phyloP scores from a whole-genome alignment of 345 rosid genomes.

The Garcia nutans region DNA sequence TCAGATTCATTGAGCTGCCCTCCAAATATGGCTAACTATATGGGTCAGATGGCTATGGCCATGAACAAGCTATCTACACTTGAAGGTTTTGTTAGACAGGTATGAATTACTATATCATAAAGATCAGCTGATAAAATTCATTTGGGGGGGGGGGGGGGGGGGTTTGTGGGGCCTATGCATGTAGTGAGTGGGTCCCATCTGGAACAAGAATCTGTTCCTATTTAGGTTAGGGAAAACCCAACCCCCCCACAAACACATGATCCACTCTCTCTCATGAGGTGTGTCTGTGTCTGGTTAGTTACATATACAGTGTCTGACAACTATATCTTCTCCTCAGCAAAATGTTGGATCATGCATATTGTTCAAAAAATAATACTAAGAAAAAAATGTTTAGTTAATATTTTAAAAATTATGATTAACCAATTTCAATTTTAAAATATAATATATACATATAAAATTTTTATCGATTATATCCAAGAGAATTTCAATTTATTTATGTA shows the following conservation, averaged over 20 bases:
- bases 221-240: conserved; percentile 35
- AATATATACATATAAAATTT: no score
- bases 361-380: no score
- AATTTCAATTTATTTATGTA: no score
- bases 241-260: conserved; percentile 25
- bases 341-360: no score
- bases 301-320: neutral
- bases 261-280: conserved; percentile 32
- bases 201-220: conserved; percentile 27
- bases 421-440: no score
- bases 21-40: conserved; percentile 82
- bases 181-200: neutral
- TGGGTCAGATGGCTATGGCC: conserved; percentile 95
- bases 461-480: no score
- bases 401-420: no score
- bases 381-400: no score
- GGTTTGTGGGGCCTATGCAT: neutral
- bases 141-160: no score
- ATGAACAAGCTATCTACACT: conserved; percentile 90
- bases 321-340: neutral
- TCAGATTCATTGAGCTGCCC: conserved; percentile 78
- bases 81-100: conserved; percentile 95
- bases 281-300: conserved; percentile 17
- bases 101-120: conserved; percentile 10
- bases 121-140: no score